Base-by-base conservation (phyloP, 2,329 filamentous ascomycete species). In the Sordariomycetes sp. region DNA sequence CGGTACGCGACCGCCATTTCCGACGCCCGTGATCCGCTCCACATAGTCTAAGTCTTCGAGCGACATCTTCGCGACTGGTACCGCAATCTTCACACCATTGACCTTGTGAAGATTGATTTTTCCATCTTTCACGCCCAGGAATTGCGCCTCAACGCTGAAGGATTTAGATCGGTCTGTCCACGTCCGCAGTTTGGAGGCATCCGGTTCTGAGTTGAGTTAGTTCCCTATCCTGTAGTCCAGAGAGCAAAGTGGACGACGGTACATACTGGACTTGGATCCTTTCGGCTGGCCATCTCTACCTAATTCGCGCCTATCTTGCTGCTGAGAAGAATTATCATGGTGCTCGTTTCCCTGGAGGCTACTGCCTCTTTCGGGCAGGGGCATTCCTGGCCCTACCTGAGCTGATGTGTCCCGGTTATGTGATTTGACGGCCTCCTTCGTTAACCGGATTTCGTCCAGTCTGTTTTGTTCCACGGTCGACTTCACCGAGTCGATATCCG, bases 21-120 rank as follows among this genome's bases (percentile, higher is more conserved):
- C 55, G 20, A 17, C 80, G 39, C 91, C 90, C n/a, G 91, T 94
- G 17, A 82, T 76, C 60, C 81, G 82, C 71, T 99, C 94, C 58
- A 99, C 92, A 65, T 95, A 97, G 71, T 96, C 92, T 45, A 99
- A 77, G 71, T 99, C 94, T 66, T 92, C 88, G 50, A 90, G 79
- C 1, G 92, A 95, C 94, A 99, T 99, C 69, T 99, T 99, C 45
- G 84, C 77, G 32, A 97, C 83, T 2, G 94, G 94, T 3, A 99
- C 94, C 10, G 94, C 94, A 70, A 99, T 99, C 72, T 97, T 97
- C 65, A 99, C 90, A 42, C 94, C 94, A 67, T 99, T 99, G 72
- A 90, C 80, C 74, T 99, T 99, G 76, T 99, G 94, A 24, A 99
- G 77, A 70, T 99, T 95, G 62, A 99, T 95, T 71, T 97, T 97